Evolutionary conservation across 2,329 filamentous ascomycete species (phyloP).

Genomic region (Colletotrichum chrysophilum): DNA sequence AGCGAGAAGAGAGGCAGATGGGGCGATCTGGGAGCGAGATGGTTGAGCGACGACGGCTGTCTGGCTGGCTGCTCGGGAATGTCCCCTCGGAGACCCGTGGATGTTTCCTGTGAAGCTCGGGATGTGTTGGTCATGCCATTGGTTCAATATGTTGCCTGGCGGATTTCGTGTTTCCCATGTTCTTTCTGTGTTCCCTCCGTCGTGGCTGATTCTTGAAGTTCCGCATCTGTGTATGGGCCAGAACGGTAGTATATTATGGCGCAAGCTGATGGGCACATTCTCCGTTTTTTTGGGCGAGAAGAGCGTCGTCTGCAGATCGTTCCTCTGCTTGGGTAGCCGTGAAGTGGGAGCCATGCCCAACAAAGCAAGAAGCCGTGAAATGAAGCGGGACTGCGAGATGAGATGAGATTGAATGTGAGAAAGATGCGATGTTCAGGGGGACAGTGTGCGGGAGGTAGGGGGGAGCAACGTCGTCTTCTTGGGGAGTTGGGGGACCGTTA

Average conservation of each 20-base stretch:
- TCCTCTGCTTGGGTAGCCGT: not conserved
- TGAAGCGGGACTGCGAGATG: constrained; percentile 14
- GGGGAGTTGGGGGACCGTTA: not conserved
- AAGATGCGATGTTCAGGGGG: constrained; percentile 5
- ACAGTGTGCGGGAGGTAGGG: not conserved
- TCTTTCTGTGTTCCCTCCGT: not conserved
- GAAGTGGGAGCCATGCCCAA: constrained; percentile 5
- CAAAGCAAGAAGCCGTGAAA: not conserved
- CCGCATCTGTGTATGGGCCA: not conserved
- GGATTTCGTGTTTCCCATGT: not conserved
- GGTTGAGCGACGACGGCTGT: not conserved
- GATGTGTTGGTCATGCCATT: not conserved
- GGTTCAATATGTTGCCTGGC: not conserved
- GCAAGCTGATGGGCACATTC: not conserved
- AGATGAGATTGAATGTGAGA: not conserved
- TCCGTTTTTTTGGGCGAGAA: not conserved
- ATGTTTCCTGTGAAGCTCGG: not conserved
- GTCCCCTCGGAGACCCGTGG: not conserved
- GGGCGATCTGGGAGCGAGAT: not conserved
- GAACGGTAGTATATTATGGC: not conserved
- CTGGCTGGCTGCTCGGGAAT: not conserved
- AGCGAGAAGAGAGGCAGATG: not conserved
- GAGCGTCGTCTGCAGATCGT: not conserved
- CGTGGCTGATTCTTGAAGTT: not conserved
- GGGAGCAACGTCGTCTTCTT: not conserved